phyloP scores from a whole-genome alignment of 257 asterid species.

The Datura wrightii region DNA sequence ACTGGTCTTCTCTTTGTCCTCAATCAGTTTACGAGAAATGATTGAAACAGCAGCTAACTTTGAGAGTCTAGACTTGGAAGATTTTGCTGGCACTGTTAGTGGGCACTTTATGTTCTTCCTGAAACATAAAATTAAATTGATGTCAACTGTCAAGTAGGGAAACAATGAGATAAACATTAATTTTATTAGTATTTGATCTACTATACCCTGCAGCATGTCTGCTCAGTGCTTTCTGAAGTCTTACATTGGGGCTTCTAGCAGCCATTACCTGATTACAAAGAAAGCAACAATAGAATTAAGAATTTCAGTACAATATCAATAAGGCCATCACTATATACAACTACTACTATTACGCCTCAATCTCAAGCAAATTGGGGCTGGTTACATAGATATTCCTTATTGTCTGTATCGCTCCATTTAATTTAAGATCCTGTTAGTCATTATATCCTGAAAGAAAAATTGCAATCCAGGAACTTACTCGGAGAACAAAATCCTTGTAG shows the following conservation, averaged over 20 bases:
- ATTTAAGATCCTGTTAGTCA: background rate
- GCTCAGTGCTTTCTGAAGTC: slow-evolving; percentile 69
- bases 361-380: background rate
- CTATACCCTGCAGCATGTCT: slow-evolving; percentile 67
- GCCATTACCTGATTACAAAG: slow-evolving; percentile 77
- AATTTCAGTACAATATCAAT: background rate
- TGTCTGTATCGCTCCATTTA: background rate
- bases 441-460: slow-evolving; percentile 6
- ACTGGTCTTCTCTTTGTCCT: slow-evolving; percentile 47
- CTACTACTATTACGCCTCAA: background rate
- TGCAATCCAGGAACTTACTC: slow-evolving; percentile 58
- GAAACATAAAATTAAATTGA: slow-evolving; percentile 29
- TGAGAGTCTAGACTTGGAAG: slow-evolving; percentile 67
- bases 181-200: background rate
- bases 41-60: slow-evolving; percentile 63
- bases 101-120: slow-evolving; percentile 79
- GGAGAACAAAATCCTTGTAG: slow-evolving; percentile 79
- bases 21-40: slow-evolving; percentile 55
- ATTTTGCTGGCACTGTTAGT: slow-evolving; percentile 84
- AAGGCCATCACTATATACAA: background rate
- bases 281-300: background rate
- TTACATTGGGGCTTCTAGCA: slow-evolving; percentile 92
- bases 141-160: slow-evolving; percentile 12
- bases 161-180: background rate
- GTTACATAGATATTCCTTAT: background rate